Percentiles rank a stretch among this genome's conserved stretches.
These are phyloP conservation scores for Mallotus japonicus DNA, from an alignment of 441 rosid species.

Conservation along the genomic window DNA sequence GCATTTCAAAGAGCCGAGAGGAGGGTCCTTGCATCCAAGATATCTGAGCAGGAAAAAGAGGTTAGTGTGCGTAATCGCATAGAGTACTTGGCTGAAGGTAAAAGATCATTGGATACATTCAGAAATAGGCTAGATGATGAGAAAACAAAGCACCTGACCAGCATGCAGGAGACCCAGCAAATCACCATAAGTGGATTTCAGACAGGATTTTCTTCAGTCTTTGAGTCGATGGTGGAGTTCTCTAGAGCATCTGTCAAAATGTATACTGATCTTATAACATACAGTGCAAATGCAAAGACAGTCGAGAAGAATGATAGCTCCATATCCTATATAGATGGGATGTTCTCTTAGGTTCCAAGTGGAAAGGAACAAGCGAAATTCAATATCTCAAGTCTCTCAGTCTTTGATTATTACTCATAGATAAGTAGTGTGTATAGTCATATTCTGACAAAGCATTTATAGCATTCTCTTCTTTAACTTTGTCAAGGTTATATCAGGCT, in stretches of 20 bases:
- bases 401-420: not conserved
- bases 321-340: slow-evolving; percentile 15
- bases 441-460: slow-evolving; percentile 8
- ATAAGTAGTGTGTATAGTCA: not conserved
- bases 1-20: slow-evolving; percentile 41
- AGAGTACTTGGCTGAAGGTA: slow-evolving; percentile 34
- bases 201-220: slow-evolving; percentile 41
- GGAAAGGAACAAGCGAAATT: not conserved
- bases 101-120: slow-evolving; percentile 32
- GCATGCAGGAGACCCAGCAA: slow-evolving; percentile 36
- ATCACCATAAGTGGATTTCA: slow-evolving; percentile 39
- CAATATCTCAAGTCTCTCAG: not conserved
- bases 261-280: slow-evolving; percentile 34
- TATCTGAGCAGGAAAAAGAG: slow-evolving; percentile 27
- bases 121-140: slow-evolving; percentile 34
- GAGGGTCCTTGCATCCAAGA: slow-evolving; percentile 35
- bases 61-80: slow-evolving; percentile 17
- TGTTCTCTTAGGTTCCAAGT: slow-evolving; percentile 24
- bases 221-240: slow-evolving; percentile 38
- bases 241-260: slow-evolving; percentile 40
- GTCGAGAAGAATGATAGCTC: slow-evolving; percentile 14
- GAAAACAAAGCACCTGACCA: slow-evolving; percentile 35
- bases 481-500: not conserved
- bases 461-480: slow-evolving; percentile 7
- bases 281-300: slow-evolving; percentile 24